A percentile compares a stretch with the other conserved stretches of the same genome.
Conservation (phyloP, 768 basidiomycete species). For the Naganishia kalamii region DNA sequence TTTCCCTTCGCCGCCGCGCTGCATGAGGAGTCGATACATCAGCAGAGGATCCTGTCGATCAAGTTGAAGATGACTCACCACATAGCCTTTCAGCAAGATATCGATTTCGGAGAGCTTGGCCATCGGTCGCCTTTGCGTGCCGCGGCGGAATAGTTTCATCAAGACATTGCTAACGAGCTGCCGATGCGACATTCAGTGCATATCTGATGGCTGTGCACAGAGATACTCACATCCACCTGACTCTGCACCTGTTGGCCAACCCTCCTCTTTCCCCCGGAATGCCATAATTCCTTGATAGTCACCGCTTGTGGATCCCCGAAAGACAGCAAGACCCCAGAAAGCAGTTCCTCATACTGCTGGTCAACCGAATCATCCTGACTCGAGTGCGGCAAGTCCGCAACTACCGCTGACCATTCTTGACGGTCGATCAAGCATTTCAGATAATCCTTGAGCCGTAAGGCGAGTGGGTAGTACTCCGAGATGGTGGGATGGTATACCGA, state of each 20-base stretch:
- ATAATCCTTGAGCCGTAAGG: constrained; percentile 30
- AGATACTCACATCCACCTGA: neutral
- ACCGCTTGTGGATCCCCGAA: neutral
- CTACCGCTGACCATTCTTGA: neutral
- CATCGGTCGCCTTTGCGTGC: neutral
- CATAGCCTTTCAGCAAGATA: constrained; percentile 10
- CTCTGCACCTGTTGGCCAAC: neutral
- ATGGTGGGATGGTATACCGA: constrained; percentile 30
- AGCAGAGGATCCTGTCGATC: too few species aligned
- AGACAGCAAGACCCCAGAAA: constrained; percentile 15
- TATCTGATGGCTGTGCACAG: neutral
- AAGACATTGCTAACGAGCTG: constrained; percentile 7
- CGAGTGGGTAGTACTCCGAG: constrained; percentile 35
- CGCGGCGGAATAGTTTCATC: constrained; percentile 7
- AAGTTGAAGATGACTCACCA: neutral
- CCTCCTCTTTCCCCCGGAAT: constrained; percentile 2
- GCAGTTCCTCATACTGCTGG: neutral
- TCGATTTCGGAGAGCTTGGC: constrained; percentile 1
- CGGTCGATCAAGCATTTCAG: constrained; percentile 10
- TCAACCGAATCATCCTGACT: neutral
- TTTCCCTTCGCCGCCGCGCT: constrained; percentile 12
- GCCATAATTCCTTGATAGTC: constrained; percentile 12
- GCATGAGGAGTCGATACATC: neutral
- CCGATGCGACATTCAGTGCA: neutral
- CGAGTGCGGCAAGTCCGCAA: neutral